Base-by-base conservation (phyloP, 805 yeast genomes). In the Sungouiozyma ichnusensis region DNA sequence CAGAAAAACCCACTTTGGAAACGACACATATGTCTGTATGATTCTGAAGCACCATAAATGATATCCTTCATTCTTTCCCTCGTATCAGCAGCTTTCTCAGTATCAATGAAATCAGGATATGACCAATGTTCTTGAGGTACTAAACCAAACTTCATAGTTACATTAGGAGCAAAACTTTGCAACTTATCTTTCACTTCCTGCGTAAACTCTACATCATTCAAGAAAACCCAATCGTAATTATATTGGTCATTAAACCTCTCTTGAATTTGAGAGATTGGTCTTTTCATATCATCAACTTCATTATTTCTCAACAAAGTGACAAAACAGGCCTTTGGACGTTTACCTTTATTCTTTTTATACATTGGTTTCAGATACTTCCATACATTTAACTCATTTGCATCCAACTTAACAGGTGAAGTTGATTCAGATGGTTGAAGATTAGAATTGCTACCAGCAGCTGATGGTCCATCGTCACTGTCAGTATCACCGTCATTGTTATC, bases 21-120 rank as follows among this genome's bases (percentile, higher is more conserved):
- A 50, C 96, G 74, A 63, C 95, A 86, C 94, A 87, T 84, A 64
- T 84, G 90, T 57, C 94, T 77, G 65, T 85, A 86, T 15, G 87
- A 71, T 47, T 74, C 79, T 13, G 81, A 70, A 44, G 71, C 81
- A 42, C 94, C 95, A 60, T 85, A 86, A 43, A 83, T 80, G 49
- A 82, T 74, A 50, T 73, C 58, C 49, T 71, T 67, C 39, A 60
- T 50, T 40, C 69, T 63, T 46, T 72, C 70, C 51, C 95, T 73
- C 33, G 74, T 71, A 19, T 62, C 53, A 1, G 76, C 78, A 17
- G 95, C 95, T 63, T 73, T 74, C 16, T 74, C 76, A 60, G 69
- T 72, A 62, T 87, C 94, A 41, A 90, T 76, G 73, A 76, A 80
- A 16, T 68, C 79, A 3, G 97, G 97, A 57, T 77, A 80, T 2